These are phyloP conservation scores for Cenococcum geophilum DNA, from an alignment of 495 filamentous ascomycete species.

Conservation along the genomic window DNA sequence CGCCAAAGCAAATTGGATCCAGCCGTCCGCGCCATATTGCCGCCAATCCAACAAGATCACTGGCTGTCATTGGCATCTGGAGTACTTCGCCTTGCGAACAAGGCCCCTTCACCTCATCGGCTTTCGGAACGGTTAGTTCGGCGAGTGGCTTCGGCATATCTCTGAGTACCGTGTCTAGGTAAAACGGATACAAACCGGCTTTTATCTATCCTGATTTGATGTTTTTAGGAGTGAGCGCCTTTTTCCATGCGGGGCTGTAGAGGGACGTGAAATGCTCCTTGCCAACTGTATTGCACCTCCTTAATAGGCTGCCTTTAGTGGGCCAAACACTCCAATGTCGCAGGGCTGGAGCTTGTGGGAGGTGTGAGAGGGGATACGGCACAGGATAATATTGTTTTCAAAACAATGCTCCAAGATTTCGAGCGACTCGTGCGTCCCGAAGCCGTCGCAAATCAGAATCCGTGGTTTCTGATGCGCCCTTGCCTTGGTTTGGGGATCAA, in stretches of 20 bases:
- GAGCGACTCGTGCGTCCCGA: constrained; percentile 10
- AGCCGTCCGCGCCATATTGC: too few relatives aligned
- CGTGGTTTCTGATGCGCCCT: constrained; percentile 6
- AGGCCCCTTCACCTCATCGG: too few relatives aligned
- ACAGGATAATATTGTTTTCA: constrained; percentile 18
- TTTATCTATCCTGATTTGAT: constrained; percentile 5
- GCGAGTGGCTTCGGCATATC: background rate
- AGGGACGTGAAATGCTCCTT: constrained; percentile 15
- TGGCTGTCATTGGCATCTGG: too few relatives aligned
- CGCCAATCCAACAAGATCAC: too few relatives aligned
- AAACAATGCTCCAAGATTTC: constrained; percentile 15
- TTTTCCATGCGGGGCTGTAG: constrained; percentile 3
- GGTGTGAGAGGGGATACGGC: constrained; percentile 4
- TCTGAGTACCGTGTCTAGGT: constrained; percentile 10
- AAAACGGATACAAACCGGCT: constrained; percentile 12
- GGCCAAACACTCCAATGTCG: constrained; percentile 5
- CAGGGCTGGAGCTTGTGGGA: constrained; percentile 13
- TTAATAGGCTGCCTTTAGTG: constrained; percentile 10
- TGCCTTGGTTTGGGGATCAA: constrained; percentile 29
- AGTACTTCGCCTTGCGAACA: too few relatives aligned
- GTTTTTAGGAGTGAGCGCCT: constrained; percentile 7
- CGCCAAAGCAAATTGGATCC: too few relatives aligned
- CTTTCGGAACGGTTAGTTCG: too few relatives aligned
- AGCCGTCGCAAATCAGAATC: constrained; percentile 10
- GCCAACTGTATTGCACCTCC: constrained; percentile 1